Conservation (phyloP, 2,329 filamentous ascomycete species). For the Colletotrichum falcatum region DNA sequence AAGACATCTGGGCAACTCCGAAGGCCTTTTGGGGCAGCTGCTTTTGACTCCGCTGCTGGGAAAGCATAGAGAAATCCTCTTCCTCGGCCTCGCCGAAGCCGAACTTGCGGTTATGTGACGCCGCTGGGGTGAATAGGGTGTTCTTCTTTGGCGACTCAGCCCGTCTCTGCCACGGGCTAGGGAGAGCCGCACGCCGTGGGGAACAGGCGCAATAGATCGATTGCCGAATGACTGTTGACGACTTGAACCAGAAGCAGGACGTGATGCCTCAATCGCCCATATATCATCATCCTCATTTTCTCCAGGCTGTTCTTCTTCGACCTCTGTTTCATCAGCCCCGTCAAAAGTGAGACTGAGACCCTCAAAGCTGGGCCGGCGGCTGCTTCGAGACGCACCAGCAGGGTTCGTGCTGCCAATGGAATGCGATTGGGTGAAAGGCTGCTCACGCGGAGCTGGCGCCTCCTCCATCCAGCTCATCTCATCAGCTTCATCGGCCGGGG, state of each 20-base stretch:
- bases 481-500: conserved; percentile 47
- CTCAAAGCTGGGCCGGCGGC: conserved; percentile 18
- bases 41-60: conserved; percentile 45
- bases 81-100: conserved; percentile 42
- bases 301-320: conserved; percentile 32
- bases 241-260: conserved; percentile 46
- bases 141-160: conserved; percentile 43
- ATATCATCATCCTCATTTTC: conserved; percentile 58
- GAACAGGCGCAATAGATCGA: conserved; percentile 41
- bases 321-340: conserved; percentile 29
- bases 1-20: conserved; percentile 12
- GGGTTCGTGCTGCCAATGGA: conserved; percentile 33
- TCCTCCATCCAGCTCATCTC: conserved; percentile 59
- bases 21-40: conserved; percentile 29
- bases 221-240: conserved; percentile 49
- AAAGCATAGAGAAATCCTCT: conserved; percentile 61
- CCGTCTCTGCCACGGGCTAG: conserved; percentile 56
- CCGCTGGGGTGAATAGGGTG: conserved; percentile 29
- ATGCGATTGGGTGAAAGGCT: conserved; percentile 23
- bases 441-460: conserved; percentile 36
- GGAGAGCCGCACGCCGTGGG: conserved; percentile 45
- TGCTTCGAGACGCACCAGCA: conserved; percentile 26
- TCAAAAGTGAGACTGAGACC: conserved; percentile 16
- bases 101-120: conserved; percentile 6
- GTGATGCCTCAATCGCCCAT: conserved; percentile 69